A percentile compares a stretch with the other conserved stretches of the same genome.
Conservation (phyloP, 2,329 filamentous ascomycete genomes). For the Trichoderma sp. region DNA sequence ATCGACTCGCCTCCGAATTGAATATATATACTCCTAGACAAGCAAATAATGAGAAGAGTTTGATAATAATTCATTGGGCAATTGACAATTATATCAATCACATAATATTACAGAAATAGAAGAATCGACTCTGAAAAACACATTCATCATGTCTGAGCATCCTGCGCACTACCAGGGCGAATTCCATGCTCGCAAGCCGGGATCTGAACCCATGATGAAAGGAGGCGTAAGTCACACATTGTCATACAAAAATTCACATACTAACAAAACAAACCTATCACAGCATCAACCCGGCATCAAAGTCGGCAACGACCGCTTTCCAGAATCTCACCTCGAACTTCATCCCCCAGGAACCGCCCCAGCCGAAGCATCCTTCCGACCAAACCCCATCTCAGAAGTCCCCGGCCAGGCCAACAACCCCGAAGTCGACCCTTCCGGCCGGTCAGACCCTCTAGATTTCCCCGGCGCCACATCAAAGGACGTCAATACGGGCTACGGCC, state of each 20-base stretch:
- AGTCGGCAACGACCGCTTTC: conserved; percentile 60
- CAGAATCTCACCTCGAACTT: conserved; percentile 67
- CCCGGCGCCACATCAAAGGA: conserved; percentile 50
- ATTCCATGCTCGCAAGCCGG: conserved; percentile 18
- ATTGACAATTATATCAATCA: neutral
- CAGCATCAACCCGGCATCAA: conserved; percentile 68
- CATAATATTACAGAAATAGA: neutral
- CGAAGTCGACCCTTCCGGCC: conserved; percentile 32
- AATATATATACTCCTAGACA: neutral
- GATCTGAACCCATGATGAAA: conserved; percentile 28
- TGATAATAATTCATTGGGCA: too few species aligned
- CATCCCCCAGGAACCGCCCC: conserved; percentile 68
- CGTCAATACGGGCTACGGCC: conserved; percentile 50
- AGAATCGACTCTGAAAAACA: neutral
- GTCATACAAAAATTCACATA: neutral
- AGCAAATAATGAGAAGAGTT: neutral
- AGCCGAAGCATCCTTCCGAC: conserved; percentile 44
- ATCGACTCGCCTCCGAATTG: neutral
- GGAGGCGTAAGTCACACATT: conserved; percentile 25
- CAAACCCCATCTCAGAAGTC: conserved; percentile 43
- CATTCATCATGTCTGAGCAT: neutral
- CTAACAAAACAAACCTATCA: neutral
- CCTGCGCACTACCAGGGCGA: conserved; percentile 11
- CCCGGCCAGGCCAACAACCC: conserved; percentile 44
- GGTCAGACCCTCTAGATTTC: conserved; percentile 43